Percentiles rank a stretch among this genome's conserved stretches.
Conservation (phyloP, 2,329 filamentous ascomycete genomes). For the Sporothrix inflata region DNA sequence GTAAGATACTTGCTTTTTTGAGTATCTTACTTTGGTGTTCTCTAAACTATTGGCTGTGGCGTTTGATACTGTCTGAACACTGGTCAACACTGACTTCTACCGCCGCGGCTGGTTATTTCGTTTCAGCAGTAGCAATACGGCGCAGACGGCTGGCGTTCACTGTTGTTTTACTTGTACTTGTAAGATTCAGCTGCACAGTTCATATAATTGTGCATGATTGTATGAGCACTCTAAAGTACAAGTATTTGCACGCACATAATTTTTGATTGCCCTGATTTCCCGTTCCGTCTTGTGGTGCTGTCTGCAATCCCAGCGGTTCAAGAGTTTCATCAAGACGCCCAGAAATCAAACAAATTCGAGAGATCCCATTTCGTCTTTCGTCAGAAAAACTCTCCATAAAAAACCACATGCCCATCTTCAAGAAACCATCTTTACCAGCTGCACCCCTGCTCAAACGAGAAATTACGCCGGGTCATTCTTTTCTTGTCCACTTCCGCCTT, state of each 20-base stretch:
- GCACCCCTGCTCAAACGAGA: constrained; percentile 12
- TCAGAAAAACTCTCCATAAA: constrained; percentile 9
- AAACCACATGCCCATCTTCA: not conserved
- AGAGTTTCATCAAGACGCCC: constrained; percentile 5
- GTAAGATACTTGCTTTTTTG: constrained; percentile 17
- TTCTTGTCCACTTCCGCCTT: not conserved
- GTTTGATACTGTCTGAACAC: not conserved
- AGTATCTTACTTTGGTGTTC: not conserved
- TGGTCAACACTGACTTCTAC: not conserved
- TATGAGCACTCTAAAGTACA: not conserved
- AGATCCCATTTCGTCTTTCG: not conserved
- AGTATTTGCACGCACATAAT: not conserved
- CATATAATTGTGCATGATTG: not conserved
- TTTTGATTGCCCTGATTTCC: not conserved
- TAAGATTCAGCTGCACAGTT: too few relatives aligned
- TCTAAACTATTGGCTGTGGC: constrained; percentile 13
- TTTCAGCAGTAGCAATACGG: constrained; percentile 23
- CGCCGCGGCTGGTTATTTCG: constrained; percentile 17
- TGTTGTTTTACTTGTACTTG: too few relatives aligned
- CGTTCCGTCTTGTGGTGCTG: not conserved
- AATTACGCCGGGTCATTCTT: constrained; percentile 14
- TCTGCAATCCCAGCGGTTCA: not conserved
- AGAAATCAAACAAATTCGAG: constrained; percentile 5
- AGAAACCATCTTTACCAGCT: not conserved
- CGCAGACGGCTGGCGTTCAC: not conserved